These are phyloP conservation scores for Filobasidium wieringae DNA, from an alignment of 768 basidiomycete genomes.

Conservation along the genomic window DNA sequence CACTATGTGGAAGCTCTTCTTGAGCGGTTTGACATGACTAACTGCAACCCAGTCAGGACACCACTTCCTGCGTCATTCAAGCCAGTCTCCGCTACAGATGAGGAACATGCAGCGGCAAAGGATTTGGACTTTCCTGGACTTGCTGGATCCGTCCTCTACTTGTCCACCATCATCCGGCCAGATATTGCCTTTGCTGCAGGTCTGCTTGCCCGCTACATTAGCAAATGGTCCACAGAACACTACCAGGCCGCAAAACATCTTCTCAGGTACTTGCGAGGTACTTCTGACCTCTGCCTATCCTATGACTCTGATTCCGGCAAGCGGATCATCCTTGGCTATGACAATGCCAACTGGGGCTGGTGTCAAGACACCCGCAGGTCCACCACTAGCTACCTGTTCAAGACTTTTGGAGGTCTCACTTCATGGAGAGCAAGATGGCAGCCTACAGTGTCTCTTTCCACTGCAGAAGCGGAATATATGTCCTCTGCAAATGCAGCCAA, in stretches of 20 bases:
- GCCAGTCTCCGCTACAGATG: constrained; percentile 10
- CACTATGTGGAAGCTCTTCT: constrained; percentile 10
- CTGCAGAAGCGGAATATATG: constrained; percentile 45
- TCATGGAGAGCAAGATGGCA: constrained; percentile 42
- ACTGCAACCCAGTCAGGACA: constrained; percentile 1
- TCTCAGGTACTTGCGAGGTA: constrained; percentile 18
- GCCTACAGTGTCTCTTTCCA: constrained; percentile 41
- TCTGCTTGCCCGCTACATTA: constrained; percentile 5
- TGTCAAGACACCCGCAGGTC: constrained; percentile 24
- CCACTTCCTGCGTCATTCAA: constrained; percentile 11
- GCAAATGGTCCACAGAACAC: constrained; percentile 11
- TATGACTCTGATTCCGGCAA: constrained; percentile 3
- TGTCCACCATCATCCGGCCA: constrained; percentile 9
- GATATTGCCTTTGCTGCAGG: constrained; percentile 14
- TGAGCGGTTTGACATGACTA: neutral
- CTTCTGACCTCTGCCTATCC: constrained; percentile 10
- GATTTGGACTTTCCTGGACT: no score
- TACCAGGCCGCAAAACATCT: constrained; percentile 13
- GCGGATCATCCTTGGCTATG: constrained; percentile 9
- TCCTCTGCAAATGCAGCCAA: constrained; percentile 36
- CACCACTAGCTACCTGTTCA: constrained; percentile 38
- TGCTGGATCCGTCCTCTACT: neutral
- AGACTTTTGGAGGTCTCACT: constrained; percentile 33
- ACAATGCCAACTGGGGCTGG: constrained; percentile 32
- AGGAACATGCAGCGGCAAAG: constrained; percentile 4